phyloP scores from a whole-genome alignment of 257 asterid genomes.

The Solanum sparsipilum region DNA sequence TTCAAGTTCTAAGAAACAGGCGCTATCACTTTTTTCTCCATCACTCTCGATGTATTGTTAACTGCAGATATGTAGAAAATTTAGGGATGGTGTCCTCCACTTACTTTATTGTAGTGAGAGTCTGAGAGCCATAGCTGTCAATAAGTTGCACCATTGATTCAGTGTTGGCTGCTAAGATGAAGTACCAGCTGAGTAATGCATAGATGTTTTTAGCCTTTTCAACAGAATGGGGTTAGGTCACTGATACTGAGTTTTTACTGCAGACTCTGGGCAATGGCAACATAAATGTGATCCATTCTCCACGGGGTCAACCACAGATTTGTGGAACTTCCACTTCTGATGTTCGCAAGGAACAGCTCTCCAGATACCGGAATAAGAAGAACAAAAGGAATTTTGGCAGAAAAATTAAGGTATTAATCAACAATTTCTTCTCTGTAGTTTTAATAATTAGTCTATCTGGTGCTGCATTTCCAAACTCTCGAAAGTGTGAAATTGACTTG shows the following conservation, averaged over 20 bases:
- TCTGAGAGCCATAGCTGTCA: neutral
- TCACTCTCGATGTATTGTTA: neutral
- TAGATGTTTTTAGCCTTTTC: conserved; percentile 47
- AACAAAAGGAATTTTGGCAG: conserved; percentile 81
- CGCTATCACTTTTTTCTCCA: neutral
- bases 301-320: conserved; percentile 33
- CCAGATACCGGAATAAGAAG: conserved; percentile 79
- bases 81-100: neutral
- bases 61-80: neutral
- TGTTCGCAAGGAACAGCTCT: conserved; percentile 71
- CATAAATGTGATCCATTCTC: conserved; percentile 34
- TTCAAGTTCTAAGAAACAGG: neutral
- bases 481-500: neutral
- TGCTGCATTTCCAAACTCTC: neutral
- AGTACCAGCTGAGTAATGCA: conserved; percentile 41
- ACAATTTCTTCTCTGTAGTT: neutral
- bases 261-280: conserved; percentile 61
- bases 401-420: conserved; percentile 59
- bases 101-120: neutral
- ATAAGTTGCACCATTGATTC: neutral
- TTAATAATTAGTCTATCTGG: neutral
- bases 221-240: conserved; percentile 46
- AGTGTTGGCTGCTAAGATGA: conserved; percentile 10
- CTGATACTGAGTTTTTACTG: conserved; percentile 68
- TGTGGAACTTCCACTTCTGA: conserved; percentile 40